Conservation (phyloP, 805 yeast genomes). For the Kodamaea hsintzibuensis region DNA sequence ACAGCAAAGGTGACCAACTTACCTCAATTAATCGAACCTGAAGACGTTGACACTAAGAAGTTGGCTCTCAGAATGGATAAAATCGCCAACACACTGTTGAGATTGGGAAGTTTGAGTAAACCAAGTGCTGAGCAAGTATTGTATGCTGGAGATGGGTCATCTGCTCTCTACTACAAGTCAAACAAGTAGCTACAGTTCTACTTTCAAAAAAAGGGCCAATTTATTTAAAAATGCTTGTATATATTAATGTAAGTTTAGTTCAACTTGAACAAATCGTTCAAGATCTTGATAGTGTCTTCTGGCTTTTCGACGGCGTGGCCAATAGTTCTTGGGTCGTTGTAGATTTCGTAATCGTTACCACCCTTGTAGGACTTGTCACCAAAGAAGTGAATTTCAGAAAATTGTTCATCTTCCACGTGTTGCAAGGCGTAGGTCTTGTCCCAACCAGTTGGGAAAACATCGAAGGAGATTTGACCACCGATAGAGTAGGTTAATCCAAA, state of each 20-base stretch:
- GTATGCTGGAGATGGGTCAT: conserved; percentile 59
- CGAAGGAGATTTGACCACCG: conserved; percentile 99
- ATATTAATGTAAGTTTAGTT: conserved; percentile 18
- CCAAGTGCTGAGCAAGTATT: conserved; percentile 51
- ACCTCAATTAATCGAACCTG: conserved; percentile 62
- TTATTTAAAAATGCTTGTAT: conserved; percentile 1
- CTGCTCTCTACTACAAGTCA: conserved; percentile 62
- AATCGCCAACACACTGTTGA: conserved; percentile 46
- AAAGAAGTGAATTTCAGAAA: conserved; percentile 90
- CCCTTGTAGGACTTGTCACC: conserved; percentile 98
- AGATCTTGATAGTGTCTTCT: conserved; percentile 80
- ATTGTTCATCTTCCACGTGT: conserved; percentile 85
- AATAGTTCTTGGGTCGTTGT: conserved; percentile 85
- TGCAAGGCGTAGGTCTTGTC: conserved; percentile 97
- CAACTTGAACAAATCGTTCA: conserved; percentile 76
- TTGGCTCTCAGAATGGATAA: conserved; percentile 31
- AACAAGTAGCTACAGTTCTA: conserved; percentile 1
- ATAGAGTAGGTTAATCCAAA: conserved; percentile 90
- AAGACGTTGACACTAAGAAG: conserved; percentile 26
- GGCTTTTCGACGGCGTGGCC: conserved; percentile 95
- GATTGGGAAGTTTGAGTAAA: conserved; percentile 31
- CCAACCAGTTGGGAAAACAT: conserved; percentile 99
- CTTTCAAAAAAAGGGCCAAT: not conserved
- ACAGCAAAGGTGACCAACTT: conserved; percentile 52
- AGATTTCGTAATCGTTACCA: conserved; percentile 98